Conservation (phyloP, 345 rosid genomes). For the Hirschfeldia incana region DNA sequence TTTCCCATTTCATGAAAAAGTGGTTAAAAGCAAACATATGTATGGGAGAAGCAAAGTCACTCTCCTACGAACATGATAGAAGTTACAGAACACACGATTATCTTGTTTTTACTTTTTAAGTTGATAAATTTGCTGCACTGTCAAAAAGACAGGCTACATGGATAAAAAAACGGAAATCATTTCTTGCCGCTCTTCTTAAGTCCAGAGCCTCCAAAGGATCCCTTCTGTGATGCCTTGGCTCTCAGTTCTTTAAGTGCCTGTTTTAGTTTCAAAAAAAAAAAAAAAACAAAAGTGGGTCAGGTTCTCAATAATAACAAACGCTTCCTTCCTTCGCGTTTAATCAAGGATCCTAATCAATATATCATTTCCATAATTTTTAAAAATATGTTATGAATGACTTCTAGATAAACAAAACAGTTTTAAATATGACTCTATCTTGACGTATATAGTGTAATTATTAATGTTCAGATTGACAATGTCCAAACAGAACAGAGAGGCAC, state of each 20-base stretch:
- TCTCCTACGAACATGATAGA: constrained; percentile 15
- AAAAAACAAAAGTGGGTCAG: background rate
- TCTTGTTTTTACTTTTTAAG: background rate
- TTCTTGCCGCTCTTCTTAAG: constrained; percentile 97
- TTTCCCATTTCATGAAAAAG: background rate
- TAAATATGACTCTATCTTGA: background rate
- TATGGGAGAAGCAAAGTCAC: constrained; percentile 14
- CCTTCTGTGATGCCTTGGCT: constrained; percentile 87
- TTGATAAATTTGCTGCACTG: constrained; percentile 20
- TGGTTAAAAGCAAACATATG: constrained; percentile 9
- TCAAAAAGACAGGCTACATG: constrained; percentile 10
- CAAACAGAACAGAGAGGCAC: background rate
- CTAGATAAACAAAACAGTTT: background rate
- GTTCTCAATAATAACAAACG: background rate
- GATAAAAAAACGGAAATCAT: constrained; percentile 20
- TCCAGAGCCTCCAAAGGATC: constrained; percentile 79
- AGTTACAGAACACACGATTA: constrained; percentile 28
- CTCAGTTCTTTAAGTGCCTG: constrained; percentile 86
- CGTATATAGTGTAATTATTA: background rate
- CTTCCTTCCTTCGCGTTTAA: too few relatives aligned
- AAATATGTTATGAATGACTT: background rate
- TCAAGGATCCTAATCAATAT: background rate
- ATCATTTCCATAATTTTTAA: background rate
- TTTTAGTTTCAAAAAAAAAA: background rate
- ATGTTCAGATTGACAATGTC: background rate